Percentiles rank a stretch among this genome's conserved stretches.
Evolutionary conservation across 305 asterid genomes (phyloP).

Genomic region (Salvia sclarea): DNA sequence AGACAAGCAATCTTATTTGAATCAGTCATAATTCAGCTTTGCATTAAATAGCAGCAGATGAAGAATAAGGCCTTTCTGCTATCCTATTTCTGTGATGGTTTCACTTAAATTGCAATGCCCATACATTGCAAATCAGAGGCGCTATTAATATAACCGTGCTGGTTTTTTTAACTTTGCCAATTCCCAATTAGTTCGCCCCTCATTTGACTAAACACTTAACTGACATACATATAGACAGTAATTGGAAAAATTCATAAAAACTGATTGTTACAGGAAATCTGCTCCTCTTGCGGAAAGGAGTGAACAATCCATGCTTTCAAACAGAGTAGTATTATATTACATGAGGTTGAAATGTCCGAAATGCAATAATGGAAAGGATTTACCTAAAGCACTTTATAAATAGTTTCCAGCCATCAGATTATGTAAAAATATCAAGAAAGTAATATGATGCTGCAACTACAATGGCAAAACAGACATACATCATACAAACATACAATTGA

Average conservation of each 20-base stretch:
- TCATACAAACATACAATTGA: not conserved
- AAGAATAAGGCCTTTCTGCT: not conserved
- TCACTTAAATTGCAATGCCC: not conserved
- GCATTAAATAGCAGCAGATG: not conserved
- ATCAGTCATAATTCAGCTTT: not conserved
- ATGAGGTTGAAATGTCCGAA: not conserved
- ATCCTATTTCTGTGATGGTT: conserved; percentile 1
- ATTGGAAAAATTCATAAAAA: not conserved
- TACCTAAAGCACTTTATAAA: not conserved
- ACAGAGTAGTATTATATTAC: not conserved
- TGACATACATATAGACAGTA: not conserved
- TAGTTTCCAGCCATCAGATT: not conserved
- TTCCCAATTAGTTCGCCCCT: not conserved
- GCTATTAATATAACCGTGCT: not conserved
- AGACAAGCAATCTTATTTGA: not conserved
- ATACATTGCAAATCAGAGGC: not conserved
- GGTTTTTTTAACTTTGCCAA: conserved; percentile 7
- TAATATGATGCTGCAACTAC: not conserved
- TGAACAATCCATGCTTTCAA: too few species aligned
- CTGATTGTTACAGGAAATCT: not conserved
- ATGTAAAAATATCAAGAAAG: not conserved
- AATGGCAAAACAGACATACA: conserved; percentile 10
- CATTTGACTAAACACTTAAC: not conserved
- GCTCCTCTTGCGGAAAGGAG: not conserved
- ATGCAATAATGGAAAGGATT: not conserved